These are phyloP conservation scores for Ustilago sp. DNA, from an alignment of 1,284 basidiomycete genomes.

Conservation along the genomic window DNA sequence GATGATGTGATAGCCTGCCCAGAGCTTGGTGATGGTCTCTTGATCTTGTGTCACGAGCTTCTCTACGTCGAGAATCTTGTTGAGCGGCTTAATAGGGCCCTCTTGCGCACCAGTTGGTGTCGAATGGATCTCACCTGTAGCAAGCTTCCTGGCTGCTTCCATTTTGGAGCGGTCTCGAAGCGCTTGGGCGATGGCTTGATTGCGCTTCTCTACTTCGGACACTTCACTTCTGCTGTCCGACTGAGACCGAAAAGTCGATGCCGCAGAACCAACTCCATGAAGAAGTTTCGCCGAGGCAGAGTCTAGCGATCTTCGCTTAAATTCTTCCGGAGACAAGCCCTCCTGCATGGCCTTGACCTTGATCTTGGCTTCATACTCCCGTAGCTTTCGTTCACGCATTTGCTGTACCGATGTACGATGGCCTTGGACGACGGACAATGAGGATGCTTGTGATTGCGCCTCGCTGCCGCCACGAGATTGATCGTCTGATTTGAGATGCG, in stretches of 20 bases:
- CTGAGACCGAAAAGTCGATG: not conserved
- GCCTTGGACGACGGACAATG: slow-evolving; percentile 10
- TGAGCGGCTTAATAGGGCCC: slow-evolving; percentile 59
- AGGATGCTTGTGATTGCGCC: not conserved
- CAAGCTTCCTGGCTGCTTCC: slow-evolving; percentile 52
- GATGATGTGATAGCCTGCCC: slow-evolving; percentile 66
- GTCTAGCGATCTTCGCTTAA: slow-evolving; percentile 32
- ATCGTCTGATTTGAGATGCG: slow-evolving; percentile 33
- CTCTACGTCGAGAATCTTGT: slow-evolving; percentile 57
- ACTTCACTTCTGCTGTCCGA: not conserved
- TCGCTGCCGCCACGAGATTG: slow-evolving; percentile 11
- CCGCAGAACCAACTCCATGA: not conserved
- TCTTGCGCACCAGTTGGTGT: slow-evolving; percentile 42
- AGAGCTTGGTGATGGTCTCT: slow-evolving; percentile 62
- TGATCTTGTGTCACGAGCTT: slow-evolving; percentile 52
- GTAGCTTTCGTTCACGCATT: slow-evolving; percentile 56
- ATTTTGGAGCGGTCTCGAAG: slow-evolving; percentile 39
- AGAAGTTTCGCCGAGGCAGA: slow-evolving; percentile 19
- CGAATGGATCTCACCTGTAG: slow-evolving; percentile 33
- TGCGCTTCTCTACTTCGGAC: slow-evolving; percentile 48
- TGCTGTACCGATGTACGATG: slow-evolving; percentile 32
- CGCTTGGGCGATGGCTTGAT: slow-evolving; percentile 41
- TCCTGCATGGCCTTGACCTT: slow-evolving; percentile 61
- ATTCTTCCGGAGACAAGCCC: slow-evolving; percentile 54
- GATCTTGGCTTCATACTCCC: slow-evolving; percentile 62